phyloP scores from a whole-genome alignment of 192 early-diverging fungal genomes.

The Podila epigama region DNA sequence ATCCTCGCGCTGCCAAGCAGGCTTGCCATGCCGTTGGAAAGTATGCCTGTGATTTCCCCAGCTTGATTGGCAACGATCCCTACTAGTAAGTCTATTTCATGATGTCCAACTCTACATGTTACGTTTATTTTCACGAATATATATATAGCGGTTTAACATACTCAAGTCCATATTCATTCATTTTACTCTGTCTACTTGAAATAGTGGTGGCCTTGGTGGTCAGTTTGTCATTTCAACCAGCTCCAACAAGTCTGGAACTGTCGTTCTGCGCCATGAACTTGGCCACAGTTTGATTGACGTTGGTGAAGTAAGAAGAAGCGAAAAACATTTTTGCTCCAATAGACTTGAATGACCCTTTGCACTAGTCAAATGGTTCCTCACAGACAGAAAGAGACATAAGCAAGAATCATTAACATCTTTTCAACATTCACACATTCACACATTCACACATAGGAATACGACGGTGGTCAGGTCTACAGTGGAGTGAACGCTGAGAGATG shows the following conservation, averaged over 20 bases:
- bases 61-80: slow-evolving; percentile 64
- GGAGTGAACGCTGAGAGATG: slow-evolving; percentile 59
- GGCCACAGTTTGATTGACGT: slow-evolving; percentile 46
- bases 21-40: slow-evolving; percentile 58
- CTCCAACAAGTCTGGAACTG: slow-evolving; percentile 60
- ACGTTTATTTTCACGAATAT: not conserved
- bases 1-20: slow-evolving; percentile 54
- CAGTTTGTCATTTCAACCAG: slow-evolving; percentile 69
- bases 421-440: no score
- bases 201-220: slow-evolving; percentile 67
- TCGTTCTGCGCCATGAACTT: slow-evolving; percentile 68
- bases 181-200: not conserved
- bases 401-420: no score
- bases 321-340: not conserved
- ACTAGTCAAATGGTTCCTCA: no score
- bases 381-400: no score
- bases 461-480: slow-evolving; percentile 51
- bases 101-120: not conserved
- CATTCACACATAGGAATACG: slow-evolving; percentile 21
- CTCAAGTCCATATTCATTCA: not conserved
- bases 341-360: no score
- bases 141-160: not conserved
- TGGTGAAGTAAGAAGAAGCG: slow-evolving; percentile 16
- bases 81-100: slow-evolving; percentile 60
- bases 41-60: slow-evolving; percentile 66